Evolutionary conservation across 2,329 filamentous ascomycete species (phyloP).

Genomic region (Scedosporium minutisporum): DNA sequence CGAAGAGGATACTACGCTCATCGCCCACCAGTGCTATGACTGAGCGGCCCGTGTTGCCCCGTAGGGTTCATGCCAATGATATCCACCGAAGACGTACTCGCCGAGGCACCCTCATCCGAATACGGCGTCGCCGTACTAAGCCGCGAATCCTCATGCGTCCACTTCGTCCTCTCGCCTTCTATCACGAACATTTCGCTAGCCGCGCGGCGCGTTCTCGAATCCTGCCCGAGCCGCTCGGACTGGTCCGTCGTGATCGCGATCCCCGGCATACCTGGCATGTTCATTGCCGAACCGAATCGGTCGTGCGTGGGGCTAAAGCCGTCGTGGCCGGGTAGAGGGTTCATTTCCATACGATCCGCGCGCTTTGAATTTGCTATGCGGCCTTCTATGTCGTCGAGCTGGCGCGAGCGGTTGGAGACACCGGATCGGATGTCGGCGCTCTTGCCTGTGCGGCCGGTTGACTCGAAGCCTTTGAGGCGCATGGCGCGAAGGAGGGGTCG

Average conservation of each 20-base stretch:
- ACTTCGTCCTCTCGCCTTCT: slow-evolving; percentile 16
- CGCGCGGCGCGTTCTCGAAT: slow-evolving; percentile 12
- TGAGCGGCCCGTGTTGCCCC: slow-evolving; percentile 13
- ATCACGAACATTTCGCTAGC: slow-evolving; percentile 28
- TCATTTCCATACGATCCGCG: slow-evolving; percentile 19
- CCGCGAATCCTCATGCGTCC: not conserved
- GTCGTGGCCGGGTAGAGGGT: not conserved
- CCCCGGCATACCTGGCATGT: not conserved
- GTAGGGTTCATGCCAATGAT: slow-evolving; percentile 13
- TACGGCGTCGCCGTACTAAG: slow-evolving; percentile 3
- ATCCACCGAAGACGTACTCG: slow-evolving; percentile 15
- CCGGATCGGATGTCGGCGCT: slow-evolving; percentile 21
- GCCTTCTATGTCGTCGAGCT: not conserved
- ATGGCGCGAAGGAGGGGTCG: slow-evolving; percentile 41
- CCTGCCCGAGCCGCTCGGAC: not conserved
- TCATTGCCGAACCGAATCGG: not conserved
- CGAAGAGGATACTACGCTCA: not conserved
- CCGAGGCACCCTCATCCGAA: slow-evolving; percentile 15
- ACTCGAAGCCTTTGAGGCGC: slow-evolving; percentile 36
- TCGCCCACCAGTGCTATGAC: slow-evolving; percentile 5
- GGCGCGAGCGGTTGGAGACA: slow-evolving; percentile 3
- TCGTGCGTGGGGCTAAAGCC: not conserved
- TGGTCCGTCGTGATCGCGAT: not conserved
- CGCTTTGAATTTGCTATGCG: not conserved
- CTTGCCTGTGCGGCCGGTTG: slow-evolving; percentile 25